Evolutionary conservation across 1,284 basidiomycete species (phyloP).

Genomic region (Sphaerobolus stellatus): DNA sequence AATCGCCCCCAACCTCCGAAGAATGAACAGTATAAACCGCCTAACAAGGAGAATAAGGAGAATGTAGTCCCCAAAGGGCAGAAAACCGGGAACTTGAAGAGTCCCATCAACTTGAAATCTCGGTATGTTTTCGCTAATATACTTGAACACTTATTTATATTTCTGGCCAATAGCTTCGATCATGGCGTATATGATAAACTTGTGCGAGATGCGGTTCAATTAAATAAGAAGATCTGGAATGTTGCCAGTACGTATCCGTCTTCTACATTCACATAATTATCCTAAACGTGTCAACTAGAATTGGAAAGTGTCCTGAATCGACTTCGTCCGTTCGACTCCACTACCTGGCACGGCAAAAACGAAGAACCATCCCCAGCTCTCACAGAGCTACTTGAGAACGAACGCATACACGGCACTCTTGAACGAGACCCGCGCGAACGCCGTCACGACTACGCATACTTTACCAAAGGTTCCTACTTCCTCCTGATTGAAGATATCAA

Average conservation of each 20-base stretch:
- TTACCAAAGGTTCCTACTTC: conserved; percentile 75
- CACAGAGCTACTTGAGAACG: conserved; percentile 77
- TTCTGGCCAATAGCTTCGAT: conserved; percentile 29
- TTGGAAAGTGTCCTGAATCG: conserved; percentile 20
- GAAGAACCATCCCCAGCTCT: conserved; percentile 38
- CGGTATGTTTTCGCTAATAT: conserved; percentile 48
- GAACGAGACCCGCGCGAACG: conserved; percentile 91
- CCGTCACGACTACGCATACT: conserved; percentile 88
- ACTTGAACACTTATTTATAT: conserved; percentile 7
- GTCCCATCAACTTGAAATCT: conserved; percentile 62
- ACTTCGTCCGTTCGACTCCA: conserved; percentile 27
- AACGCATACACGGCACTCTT: conserved; percentile 83
- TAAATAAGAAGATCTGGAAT: conserved; percentile 90
- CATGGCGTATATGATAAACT: conserved; percentile 51
- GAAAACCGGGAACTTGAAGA: conserved; percentile 46
- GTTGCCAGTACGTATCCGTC: conserved; percentile 68
- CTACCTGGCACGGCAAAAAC: conserved; percentile 30
- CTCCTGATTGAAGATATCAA: conserved; percentile 90
- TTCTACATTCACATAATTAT: conserved; percentile 35
- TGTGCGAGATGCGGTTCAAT: conserved; percentile 71
- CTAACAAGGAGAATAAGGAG: conserved; percentile 66
- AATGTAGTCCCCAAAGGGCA: conserved; percentile 27
- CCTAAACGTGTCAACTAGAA: conserved; percentile 19
- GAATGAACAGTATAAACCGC: conserved; percentile 35
- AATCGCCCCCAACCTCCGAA: conserved; percentile 45